These are phyloP conservation scores for Meyerozyma elateridarum DNA, from an alignment of 1,139 yeast species.

Conservation along the genomic window DNA sequence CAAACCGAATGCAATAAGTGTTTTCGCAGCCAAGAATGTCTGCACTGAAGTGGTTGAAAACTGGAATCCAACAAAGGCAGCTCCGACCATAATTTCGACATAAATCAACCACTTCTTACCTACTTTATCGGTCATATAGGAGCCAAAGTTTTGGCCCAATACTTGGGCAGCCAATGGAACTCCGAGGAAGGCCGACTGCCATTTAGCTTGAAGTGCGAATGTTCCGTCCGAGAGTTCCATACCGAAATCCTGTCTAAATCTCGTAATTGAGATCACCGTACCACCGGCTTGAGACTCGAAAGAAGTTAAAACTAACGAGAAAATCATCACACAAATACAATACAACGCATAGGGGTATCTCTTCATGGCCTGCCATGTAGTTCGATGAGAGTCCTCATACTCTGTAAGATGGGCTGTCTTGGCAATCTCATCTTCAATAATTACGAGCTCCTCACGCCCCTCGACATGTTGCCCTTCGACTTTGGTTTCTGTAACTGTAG, in stretches of 20 bases:
- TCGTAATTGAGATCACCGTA: constrained; percentile 17
- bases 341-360: constrained; percentile 9
- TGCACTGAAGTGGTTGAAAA: constrained; percentile 19
- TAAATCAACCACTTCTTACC: constrained; percentile 16
- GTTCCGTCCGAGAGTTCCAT: no score
- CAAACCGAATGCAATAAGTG: constrained; percentile 20
- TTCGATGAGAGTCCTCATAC: constrained; percentile 6
- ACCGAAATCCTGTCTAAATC: constrained; percentile 27
- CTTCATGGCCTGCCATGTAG: no score
- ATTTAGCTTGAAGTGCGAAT: constrained; percentile 18
- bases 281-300: constrained; percentile 22
- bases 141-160: constrained; percentile 13
- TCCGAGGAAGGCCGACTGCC: constrained; percentile 30
- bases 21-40: constrained; percentile 24
- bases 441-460: no score
- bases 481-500: no score
- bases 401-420: constrained; percentile 7
- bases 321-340: no score
- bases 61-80: constrained; percentile 21
- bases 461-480: no score
- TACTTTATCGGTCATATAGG: constrained; percentile 14
- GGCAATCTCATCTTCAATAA: constrained; percentile 1
- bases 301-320: no score
- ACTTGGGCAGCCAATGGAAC: constrained; percentile 21
- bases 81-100: constrained; percentile 10